Conservation (phyloP, 2,329 filamentous ascomycete species). For the Fusarium xylarioides region DNA sequence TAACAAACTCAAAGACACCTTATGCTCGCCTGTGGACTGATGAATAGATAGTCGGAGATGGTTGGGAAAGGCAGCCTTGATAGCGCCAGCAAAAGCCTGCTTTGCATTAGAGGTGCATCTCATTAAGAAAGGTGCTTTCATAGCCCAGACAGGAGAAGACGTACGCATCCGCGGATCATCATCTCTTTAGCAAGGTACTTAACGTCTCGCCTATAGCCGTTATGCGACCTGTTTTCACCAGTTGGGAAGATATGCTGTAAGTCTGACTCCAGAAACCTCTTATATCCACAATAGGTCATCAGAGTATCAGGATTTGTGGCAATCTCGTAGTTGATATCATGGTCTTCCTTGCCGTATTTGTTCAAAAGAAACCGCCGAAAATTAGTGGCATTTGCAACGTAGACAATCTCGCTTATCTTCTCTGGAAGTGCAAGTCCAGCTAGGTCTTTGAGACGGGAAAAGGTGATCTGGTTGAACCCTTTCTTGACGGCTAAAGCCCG, state of each 20-base stretch:
- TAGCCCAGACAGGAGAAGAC: neutral
- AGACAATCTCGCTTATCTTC: neutral
- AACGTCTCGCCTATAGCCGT: neutral
- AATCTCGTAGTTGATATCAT: neutral
- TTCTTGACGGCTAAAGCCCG: neutral
- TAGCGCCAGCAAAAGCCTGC: neutral
- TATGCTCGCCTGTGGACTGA: neutral
- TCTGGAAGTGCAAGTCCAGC: neutral
- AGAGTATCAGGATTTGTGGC: neutral
- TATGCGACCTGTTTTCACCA: neutral
- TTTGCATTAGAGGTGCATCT: fast-evolving
- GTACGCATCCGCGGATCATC: neutral
- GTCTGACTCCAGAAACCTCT: neutral
- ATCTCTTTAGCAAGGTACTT: neutral
- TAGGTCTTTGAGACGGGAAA: neutral
- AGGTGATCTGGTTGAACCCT: neutral
- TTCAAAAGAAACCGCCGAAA: neutral
- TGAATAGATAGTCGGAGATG: neutral
- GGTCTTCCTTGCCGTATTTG: neutral
- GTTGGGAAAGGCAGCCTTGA: neutral
- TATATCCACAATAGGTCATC: neutral
- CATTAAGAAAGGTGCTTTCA: neutral
- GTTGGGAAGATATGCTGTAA: neutral
- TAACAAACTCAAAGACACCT: neutral
- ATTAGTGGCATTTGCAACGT: neutral